These are phyloP conservation scores for Lasiosphaeria hispida DNA, from an alignment of 495 filamentous ascomycete genomes.

Conservation along the genomic window DNA sequence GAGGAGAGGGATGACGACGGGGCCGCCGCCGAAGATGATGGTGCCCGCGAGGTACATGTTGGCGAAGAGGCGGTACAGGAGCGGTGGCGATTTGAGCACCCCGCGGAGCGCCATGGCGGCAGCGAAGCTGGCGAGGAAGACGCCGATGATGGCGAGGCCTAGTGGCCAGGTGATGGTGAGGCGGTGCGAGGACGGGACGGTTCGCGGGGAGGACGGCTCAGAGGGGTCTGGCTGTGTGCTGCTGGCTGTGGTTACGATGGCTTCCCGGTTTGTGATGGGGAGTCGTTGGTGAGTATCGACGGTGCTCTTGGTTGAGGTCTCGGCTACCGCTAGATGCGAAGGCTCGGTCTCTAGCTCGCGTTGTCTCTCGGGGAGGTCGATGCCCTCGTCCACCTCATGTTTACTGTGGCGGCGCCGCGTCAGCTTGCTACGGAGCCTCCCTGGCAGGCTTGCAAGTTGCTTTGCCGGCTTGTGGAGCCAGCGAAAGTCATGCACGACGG, in stretches of 20 bases:
- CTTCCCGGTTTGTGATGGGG: neutral
- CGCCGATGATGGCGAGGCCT: constrained; percentile 46
- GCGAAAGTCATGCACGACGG: constrained; percentile 61
- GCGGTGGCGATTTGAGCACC: constrained; percentile 41
- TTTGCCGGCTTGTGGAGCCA: constrained; percentile 39
- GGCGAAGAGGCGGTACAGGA: constrained; percentile 60
- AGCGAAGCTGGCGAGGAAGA: constrained; percentile 61
- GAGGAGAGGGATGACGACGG: constrained; percentile 79
- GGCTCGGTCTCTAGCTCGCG: neutral
- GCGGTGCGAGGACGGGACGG: constrained; percentile 37
- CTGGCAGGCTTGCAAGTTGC: neutral
- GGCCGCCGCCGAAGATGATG: constrained; percentile 83
- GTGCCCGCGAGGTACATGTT: constrained; percentile 85
- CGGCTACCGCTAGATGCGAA: neutral
- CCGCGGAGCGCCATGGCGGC: constrained; percentile 57
- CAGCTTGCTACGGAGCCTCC: neutral
- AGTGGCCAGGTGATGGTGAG: constrained; percentile 43
- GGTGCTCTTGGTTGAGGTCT: no score
- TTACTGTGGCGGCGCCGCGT: neutral
- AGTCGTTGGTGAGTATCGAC: neutral
- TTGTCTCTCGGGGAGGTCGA: constrained; percentile 4
- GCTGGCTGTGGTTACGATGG: neutral
- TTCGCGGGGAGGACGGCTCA: constrained; percentile 17
- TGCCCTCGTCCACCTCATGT: neutral
- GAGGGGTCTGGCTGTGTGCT: constrained; percentile 6